These are phyloP conservation scores for Globisporangium spiculum DNA, from an alignment of 352 stramenopile genomes.

Conservation along the genomic window DNA sequence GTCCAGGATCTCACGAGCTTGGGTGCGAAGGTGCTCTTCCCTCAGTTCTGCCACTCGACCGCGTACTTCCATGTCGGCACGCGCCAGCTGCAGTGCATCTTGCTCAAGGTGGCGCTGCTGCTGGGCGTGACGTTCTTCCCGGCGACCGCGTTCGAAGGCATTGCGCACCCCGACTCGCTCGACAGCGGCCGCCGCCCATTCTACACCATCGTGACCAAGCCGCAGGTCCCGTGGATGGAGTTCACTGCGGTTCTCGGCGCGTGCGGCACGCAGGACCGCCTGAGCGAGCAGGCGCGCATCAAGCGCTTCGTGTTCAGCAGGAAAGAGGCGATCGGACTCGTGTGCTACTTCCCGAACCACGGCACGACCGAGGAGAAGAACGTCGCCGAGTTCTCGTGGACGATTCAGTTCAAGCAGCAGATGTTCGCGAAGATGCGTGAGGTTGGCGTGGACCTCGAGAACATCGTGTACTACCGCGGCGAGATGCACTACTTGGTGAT, in stretches of 20 bases:
- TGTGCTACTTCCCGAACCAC: constrained; percentile 81
- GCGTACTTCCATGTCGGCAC: constrained; percentile 85
- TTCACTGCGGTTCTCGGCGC: constrained; percentile 70
- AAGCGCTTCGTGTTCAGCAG: constrained; percentile 78
- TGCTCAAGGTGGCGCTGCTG: constrained; percentile 78
- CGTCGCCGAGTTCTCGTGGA: constrained; percentile 82
- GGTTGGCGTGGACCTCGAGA: constrained; percentile 74
- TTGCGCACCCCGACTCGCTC: constrained; percentile 48
- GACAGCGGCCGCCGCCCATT: constrained; percentile 57
- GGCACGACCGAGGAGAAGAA: constrained; percentile 73
- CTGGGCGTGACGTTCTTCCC: constrained; percentile 70
- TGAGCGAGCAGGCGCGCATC: constrained; percentile 62
- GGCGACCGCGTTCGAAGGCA: constrained; percentile 55
- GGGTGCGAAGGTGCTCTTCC: constrained; percentile 81
- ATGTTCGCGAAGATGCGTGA: constrained; percentile 78
- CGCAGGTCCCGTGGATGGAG: constrained; percentile 77
- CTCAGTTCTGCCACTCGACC: constrained; percentile 77
- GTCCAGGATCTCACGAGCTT: constrained; percentile 79
- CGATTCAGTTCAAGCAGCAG: constrained; percentile 83
- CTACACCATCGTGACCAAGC: constrained; percentile 70
- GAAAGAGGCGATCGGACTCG: constrained; percentile 77
- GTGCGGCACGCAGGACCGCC: constrained; percentile 62
- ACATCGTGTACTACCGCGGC: constrained; percentile 84
- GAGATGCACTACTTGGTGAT: constrained; percentile 88
- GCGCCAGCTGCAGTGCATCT: constrained; percentile 79